Percentiles rank a stretch among this genome's conserved stretches.
Conservation (phyloP, 345 rosid species). For the Arabidopsis thaliana region DNA sequence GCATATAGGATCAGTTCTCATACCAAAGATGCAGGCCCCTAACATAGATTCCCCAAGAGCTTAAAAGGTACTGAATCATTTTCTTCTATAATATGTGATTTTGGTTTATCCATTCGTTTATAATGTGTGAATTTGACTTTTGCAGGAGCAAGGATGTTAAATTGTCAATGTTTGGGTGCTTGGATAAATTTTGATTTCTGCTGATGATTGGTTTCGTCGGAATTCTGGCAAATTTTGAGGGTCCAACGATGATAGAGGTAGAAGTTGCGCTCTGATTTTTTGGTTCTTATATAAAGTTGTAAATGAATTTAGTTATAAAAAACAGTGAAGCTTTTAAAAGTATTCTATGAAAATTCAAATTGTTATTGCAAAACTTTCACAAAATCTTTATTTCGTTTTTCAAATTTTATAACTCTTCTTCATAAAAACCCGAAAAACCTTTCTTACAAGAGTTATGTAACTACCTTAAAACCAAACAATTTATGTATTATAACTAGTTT, state of each 20-base stretch:
- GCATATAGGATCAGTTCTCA: constrained; percentile 14
- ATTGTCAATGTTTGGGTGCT: constrained; percentile 5
- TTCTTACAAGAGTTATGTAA: not conserved
- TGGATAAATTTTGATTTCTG: constrained; percentile 10
- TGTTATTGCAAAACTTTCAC: not conserved
- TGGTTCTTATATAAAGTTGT: not conserved
- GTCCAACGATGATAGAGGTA: constrained; percentile 10
- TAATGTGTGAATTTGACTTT: too few relatives aligned
- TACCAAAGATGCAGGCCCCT: constrained; percentile 28
- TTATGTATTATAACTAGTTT: too few relatives aligned
- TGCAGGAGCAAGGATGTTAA: constrained; percentile 25
- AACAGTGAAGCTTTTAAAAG: not conserved
- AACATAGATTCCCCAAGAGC: constrained; percentile 5
- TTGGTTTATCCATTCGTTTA: not conserved
- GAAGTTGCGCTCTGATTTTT: not conserved
- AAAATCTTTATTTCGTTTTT: too few relatives aligned
- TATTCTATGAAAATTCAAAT: not conserved
- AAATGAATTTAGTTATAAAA: constrained; percentile 10
- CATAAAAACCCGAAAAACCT: not conserved
- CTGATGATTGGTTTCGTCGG: constrained; percentile 17
- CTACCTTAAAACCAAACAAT: not conserved
- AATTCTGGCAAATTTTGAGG: constrained; percentile 6
- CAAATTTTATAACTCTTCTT: not conserved
- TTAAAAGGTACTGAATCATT: constrained; percentile 10
- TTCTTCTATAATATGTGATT: not conserved